Evolutionary conservation across 805 yeast genomes (phyloP), one percentile per base, ranked within the genome.

Genomic region (Candida sonorensis): DNA sequence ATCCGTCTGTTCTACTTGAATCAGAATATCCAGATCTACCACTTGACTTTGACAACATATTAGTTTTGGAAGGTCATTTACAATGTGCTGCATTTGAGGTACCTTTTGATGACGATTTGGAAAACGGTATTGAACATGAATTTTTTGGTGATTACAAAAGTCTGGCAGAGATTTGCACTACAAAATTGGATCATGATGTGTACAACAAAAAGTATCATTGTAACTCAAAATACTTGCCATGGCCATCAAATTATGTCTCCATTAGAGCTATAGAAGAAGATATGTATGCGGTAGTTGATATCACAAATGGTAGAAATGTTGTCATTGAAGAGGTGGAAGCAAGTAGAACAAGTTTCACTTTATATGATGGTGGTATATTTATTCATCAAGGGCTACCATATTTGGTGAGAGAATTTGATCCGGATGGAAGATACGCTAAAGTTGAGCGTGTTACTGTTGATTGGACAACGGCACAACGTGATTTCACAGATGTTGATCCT

Each of bases 61-160:
- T 80, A 21, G 73, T 88, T 1, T 50, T 83, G 38, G 90, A 84
- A 41, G 78, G 81, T 23, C 98, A 92, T 61, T 54, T 88, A 15
- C 97, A 88, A 50, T 92, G 97, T 65, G 96, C 97, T 0, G 95
- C 96, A 0, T 82, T 75, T 53, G 97, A 90, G 50, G 45, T 73
- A 17, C 92, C 96, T 0, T 61, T 90, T 7, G 54, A 53, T 20
- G 33, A 36, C 4, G 56, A 58, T 23, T 45, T 75, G 9, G 66
- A 62, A 1, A 22, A 34, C 17, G 38, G 41, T 2, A 51, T 59
- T 3, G 96, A 85, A 42, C 42, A 53, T 3, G 51, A 54, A 31
- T 84, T 75, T 60, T 83, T 90, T 52, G 68, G 69, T 2, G 58
- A 61, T 16, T 49, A 52, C 15, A 48, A 46, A 27, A 37, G 40